Percentiles rank a stretch among this genome's conserved stretches.
Evolutionary conservation across 2,329 filamentous ascomycete genomes (phyloP).

Genomic region (Diplodia scrobiculata): DNA sequence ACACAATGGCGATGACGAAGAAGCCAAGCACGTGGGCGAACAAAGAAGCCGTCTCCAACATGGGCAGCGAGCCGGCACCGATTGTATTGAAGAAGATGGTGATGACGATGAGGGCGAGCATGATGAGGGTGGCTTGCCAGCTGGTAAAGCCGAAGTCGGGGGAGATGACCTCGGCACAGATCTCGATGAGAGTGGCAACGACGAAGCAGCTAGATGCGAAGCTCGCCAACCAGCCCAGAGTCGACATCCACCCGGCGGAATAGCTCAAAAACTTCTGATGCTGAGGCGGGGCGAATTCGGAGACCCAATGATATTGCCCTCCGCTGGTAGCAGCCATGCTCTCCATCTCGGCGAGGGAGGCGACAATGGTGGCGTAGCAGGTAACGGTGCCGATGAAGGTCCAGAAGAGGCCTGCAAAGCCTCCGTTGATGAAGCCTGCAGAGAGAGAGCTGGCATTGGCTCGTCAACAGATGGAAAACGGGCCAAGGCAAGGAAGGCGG

Average conservation of each 20-base stretch:
- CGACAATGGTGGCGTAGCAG: conserved; percentile 30
- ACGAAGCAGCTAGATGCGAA: conserved; percentile 42
- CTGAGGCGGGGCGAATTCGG: conserved; percentile 30
- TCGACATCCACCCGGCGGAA: conserved; percentile 41
- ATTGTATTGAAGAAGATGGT: conserved; percentile 35
- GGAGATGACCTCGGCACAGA: conserved; percentile 41
- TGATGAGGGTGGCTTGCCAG: conserved; percentile 39
- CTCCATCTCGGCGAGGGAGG: conserved; percentile 31
- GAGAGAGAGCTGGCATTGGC: conserved; percentile 23
- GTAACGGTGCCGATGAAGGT: conserved; percentile 30
- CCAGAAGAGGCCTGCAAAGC: conserved; percentile 32
- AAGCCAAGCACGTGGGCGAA: conserved; percentile 35
- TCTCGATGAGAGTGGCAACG: conserved; percentile 43
- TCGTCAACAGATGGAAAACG: not conserved
- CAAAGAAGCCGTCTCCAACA: conserved; percentile 34
- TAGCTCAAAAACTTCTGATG: conserved; percentile 32
- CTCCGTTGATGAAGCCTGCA: conserved; percentile 31
- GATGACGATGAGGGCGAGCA: conserved; percentile 34
- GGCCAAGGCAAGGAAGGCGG: not conserved
- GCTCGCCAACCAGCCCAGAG: conserved; percentile 43
- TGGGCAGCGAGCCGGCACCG: conserved; percentile 33
- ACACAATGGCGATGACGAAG: conserved; percentile 32
- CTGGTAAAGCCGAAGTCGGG: conserved; percentile 34
- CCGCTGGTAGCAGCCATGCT: conserved; percentile 31
- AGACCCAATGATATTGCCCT: conserved; percentile 31